Base-by-base conservation (phyloP, 2,329 filamentous ascomycete genomes). In the Arthroderma sp. region DNA sequence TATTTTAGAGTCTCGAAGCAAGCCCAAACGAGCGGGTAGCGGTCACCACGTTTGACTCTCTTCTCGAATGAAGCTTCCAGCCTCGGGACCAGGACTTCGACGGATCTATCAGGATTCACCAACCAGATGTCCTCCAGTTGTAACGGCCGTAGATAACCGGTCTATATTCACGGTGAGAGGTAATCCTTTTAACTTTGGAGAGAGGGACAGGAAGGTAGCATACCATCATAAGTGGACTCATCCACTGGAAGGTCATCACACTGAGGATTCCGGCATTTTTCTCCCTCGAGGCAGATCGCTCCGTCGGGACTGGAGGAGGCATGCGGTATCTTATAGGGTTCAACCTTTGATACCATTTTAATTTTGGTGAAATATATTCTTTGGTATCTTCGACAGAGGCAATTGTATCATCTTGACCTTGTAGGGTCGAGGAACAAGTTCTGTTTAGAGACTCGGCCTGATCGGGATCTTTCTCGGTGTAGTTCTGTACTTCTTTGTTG, bases 101-200 rank as follows among this genome's bases (percentile, higher is more conserved):
- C 79, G 10, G 78, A 75, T 48, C 91, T 75, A 48, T 83, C 68
- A 0, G 88, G 88, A 51, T 95, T 95, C 53, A 96, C 83, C 1
- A 72, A 68, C 82, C 87, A 96, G 46, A 98, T 78, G 60, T 98
- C 91, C 53, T 83, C 84, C 45, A 80, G 67, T 56, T 94, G 82
- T 2, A 98, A 73, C 2, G 80, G 78, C 9, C 91, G 80, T 58
- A 86, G 80, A 64, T 95, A 96, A 32, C 91, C 91, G 34, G 79
- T 76, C 80, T 86, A 53, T 27, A 44, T 56, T 3, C 36, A 6
- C 37, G 34, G 31, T 44, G 29, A 42, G 33, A 54, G 49, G 48
- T 52, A 30, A 44, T 34, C 5, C 8, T 29, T 31, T 37, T 1
- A 39, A n/a, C 36, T 31, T 37, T 15, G 29, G 38, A 27, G 27